These are phyloP conservation scores for Pleurotus ostreatus DNA, from an alignment of 768 basidiomycete genomes.

Conservation along the genomic window DNA sequence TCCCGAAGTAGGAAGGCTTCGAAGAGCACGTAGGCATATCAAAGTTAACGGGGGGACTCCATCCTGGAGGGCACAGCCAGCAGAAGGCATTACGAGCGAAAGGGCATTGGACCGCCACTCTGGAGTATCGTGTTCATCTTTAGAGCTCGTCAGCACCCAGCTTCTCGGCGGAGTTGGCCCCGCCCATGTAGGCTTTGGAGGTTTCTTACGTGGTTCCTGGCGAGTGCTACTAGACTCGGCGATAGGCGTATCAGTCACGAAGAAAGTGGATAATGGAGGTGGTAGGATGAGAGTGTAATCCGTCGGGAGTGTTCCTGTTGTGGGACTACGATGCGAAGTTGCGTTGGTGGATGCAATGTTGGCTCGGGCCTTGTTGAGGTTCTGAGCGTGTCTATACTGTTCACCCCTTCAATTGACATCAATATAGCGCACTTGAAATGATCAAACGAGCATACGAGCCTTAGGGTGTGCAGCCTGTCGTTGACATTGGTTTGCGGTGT, in stretches of 20 bases:
- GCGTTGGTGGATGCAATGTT: constrained; percentile 20
- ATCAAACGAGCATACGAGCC: constrained; percentile 27
- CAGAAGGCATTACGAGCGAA: constrained; percentile 39
- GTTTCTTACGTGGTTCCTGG: not conserved
- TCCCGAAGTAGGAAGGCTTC: constrained; percentile 33
- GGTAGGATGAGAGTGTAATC: constrained; percentile 13
- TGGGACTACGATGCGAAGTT: not conserved
- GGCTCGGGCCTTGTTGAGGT: constrained; percentile 36
- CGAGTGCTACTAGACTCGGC: constrained; percentile 21
- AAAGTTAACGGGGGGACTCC: constrained; percentile 47
- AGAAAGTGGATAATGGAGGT: constrained; percentile 28
- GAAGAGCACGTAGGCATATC: constrained; percentile 52
- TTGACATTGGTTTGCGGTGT: constrained; percentile 29
- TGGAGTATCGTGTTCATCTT: constrained; percentile 24
- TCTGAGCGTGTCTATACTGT: constrained; percentile 63
- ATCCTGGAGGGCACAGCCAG: constrained; percentile 14
- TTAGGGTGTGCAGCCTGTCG: constrained; percentile 45
- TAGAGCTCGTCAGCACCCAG: constrained; percentile 38
- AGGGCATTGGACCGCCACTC: constrained; percentile 57
- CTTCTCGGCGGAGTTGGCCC: constrained; percentile 56
- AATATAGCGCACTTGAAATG: too few species aligned
- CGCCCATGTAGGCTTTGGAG: constrained; percentile 21
- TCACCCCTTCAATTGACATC: constrained; percentile 48
- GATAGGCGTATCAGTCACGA: constrained; percentile 41
- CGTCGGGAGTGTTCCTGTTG: constrained; percentile 6